These are phyloP conservation scores for Daedalea quercina DNA, from an alignment of 768 basidiomycete genomes.

Conservation along the genomic window DNA sequence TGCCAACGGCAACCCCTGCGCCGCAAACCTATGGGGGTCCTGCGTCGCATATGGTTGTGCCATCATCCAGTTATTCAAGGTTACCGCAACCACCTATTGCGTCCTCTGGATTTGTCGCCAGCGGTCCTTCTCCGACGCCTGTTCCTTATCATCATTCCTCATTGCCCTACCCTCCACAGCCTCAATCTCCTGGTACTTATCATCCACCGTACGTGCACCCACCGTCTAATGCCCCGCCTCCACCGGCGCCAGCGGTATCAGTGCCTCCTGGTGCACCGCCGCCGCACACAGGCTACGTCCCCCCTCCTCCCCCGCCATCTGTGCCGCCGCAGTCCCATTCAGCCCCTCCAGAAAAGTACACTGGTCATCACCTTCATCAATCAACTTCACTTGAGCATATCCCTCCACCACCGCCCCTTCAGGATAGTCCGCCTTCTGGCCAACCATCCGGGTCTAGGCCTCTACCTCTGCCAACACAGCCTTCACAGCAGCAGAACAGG, in stretches of 20 bases:
- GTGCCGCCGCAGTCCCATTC: constrained; percentile 25
- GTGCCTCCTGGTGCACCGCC: constrained; percentile 27
- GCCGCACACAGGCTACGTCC: constrained; percentile 32
- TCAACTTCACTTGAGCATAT: constrained; percentile 28
- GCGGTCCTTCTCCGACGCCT: constrained; percentile 5
- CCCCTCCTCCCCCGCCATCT: constrained; percentile 15
- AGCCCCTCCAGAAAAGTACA: constrained; percentile 25
- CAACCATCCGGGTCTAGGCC: constrained; percentile 13
- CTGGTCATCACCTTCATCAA: constrained; percentile 6
- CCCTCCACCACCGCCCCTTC: constrained; percentile 31
- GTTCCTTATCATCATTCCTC: constrained; percentile 8
- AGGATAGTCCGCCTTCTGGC: constrained; percentile 22
- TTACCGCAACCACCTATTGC: constrained; percentile 7
- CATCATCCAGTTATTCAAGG: constrained; percentile 18
- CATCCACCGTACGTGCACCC: constrained; percentile 15
- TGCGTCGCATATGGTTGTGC: constrained; percentile 14
- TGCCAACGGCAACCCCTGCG: constrained; percentile 17
- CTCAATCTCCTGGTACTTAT: constrained; percentile 13
- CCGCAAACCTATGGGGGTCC: constrained; percentile 18
- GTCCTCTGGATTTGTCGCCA: constrained; percentile 8
- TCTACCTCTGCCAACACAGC: constrained; percentile 9
- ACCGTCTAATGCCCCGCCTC: constrained; percentile 6
- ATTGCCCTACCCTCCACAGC: constrained; percentile 5
- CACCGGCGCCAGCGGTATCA: constrained; percentile 5
- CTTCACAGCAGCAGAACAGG: constrained; percentile 3